These are phyloP conservation scores for Trifolium dubium DNA, from an alignment of 306 rosid species.

Conservation along the genomic window DNA sequence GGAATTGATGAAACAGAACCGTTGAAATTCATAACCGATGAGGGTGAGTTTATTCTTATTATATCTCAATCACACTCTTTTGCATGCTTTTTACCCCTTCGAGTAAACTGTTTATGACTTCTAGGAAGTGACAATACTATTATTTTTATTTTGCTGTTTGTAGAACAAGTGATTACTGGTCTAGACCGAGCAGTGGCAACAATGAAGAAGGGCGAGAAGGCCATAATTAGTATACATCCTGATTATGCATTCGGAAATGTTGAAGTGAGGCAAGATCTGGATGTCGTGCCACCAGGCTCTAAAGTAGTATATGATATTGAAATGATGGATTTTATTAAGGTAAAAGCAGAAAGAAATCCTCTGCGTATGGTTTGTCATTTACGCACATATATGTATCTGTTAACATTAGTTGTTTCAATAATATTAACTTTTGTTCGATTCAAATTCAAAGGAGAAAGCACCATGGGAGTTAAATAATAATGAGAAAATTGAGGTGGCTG, in stretches of 20 bases:
- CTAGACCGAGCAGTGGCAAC: slow-evolving; percentile 69
- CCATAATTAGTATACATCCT: slow-evolving; percentile 64
- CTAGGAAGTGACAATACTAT: slow-evolving; percentile 18
- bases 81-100: neutral
- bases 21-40: slow-evolving; percentile 67
- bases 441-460: slow-evolving; percentile 60
- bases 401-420: slow-evolving; percentile 18
- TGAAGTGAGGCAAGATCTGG: slow-evolving; percentile 58
- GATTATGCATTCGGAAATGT: slow-evolving; percentile 69
- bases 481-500: slow-evolving; percentile 70
- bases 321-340: slow-evolving; percentile 60
- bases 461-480: slow-evolving; percentile 66
- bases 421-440: slow-evolving; percentile 30
- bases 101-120: slow-evolving; percentile 18
- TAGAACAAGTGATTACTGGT: slow-evolving; percentile 73
- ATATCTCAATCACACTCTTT: slow-evolving; percentile 8
- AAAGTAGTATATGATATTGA: slow-evolving; percentile 62
- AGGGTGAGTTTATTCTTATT: slow-evolving; percentile 52
- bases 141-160: slow-evolving; percentile 37
- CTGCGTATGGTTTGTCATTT: slow-evolving; percentile 20
- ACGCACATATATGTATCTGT: slow-evolving; percentile 6
- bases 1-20: slow-evolving; percentile 60
- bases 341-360: slow-evolving; percentile 28
- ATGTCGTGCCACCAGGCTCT: slow-evolving; percentile 57
- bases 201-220: slow-evolving; percentile 75